Percentiles rank a stretch among this genome's conserved stretches.
phyloP scores from a whole-genome alignment of 805 yeast species.

The Saccharomycopsis oosterbeekiorum region DNA sequence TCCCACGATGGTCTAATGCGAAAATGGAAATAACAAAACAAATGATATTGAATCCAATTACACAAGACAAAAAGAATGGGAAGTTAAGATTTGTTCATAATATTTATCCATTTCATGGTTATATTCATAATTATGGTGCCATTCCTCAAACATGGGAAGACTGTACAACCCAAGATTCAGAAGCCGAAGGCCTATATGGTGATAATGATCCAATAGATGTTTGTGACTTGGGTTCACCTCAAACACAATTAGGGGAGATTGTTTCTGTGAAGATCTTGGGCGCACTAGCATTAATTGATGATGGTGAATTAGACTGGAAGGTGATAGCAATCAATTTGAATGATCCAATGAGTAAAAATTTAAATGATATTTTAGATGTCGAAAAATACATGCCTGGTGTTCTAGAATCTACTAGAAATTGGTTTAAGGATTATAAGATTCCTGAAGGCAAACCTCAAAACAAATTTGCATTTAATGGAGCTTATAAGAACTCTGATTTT shows the following conservation, averaged over 20 bases:
- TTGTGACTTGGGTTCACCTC: conserved; percentile 68
- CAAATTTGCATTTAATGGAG: conserved; percentile 64
- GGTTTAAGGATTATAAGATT: conserved; percentile 79
- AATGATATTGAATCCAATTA: conserved; percentile 59
- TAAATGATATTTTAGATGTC: conserved; percentile 61
- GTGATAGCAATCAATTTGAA: conserved; percentile 57
- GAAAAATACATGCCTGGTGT: conserved; percentile 61
- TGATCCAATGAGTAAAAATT: conserved; percentile 53
- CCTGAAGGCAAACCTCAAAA: conserved; percentile 77
- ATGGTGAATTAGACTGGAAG: conserved; percentile 97
- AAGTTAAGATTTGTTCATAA: conserved; percentile 67
- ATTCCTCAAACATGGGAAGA: conserved; percentile 97
- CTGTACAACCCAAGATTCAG: conserved; percentile 43
- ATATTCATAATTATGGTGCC: conserved; percentile 82
- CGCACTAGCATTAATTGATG: conserved; percentile 71
- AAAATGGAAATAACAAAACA: conserved; percentile 67
- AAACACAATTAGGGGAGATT: conserved; percentile 53
- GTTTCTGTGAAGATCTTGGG: conserved; percentile 63
- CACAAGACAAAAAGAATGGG: conserved; percentile 71
- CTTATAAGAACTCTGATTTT: conserved; percentile 45
- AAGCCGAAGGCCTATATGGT: conserved; percentile 43
- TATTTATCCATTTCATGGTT: conserved; percentile 75
- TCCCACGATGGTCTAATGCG: conserved; percentile 76
- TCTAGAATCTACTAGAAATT: conserved; percentile 53
- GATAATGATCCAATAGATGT: conserved; percentile 96